Evolutionary conservation across 2,329 filamentous ascomycete genomes (phyloP).

Genomic region (Trichoderma arundinaceum): DNA sequence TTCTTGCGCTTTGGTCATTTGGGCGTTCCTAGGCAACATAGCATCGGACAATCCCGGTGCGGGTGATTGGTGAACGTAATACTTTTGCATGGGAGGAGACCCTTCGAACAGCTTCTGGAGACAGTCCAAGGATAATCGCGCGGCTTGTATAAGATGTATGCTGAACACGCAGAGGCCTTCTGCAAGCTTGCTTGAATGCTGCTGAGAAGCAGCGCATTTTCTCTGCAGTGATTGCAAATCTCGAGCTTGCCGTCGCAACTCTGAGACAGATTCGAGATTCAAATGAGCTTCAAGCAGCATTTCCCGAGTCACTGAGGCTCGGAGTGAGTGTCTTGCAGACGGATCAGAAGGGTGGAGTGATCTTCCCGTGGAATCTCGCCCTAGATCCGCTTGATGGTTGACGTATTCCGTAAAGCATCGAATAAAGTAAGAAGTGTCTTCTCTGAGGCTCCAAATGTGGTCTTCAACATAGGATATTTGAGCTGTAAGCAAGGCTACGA

Average conservation of each 20-base stretch:
- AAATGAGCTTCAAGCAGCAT: slow-evolving; percentile 43
- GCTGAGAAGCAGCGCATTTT: too few species aligned
- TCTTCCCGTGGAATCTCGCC: neutral
- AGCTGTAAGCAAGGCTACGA: slow-evolving; percentile 53
- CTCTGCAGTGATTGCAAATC: too few species aligned
- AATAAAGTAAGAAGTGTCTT: slow-evolving; percentile 64
- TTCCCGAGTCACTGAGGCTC: slow-evolving; percentile 35
- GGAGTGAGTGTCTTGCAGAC: too few species aligned
- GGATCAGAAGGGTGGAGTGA: slow-evolving; percentile 37
- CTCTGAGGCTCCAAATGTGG: slow-evolving; percentile 60
- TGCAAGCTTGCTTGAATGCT: too few species aligned
- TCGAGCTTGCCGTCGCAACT: too few species aligned
- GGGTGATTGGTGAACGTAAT: slow-evolving; percentile 37
- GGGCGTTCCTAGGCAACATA: neutral
- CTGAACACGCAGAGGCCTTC: too few species aligned
- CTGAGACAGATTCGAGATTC: slow-evolving; percentile 38
- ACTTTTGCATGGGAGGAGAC: slow-evolving; percentile 50
- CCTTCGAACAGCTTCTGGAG: slow-evolving; percentile 41
- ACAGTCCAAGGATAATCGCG: slow-evolving; percentile 41
- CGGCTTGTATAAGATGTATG: slow-evolving; percentile 40
- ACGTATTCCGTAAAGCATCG: slow-evolving; percentile 35
- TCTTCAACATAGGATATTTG: slow-evolving; percentile 53
- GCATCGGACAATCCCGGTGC: neutral
- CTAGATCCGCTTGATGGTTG: slow-evolving; percentile 37
- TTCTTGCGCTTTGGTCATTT: slow-evolving; percentile 33